These are phyloP conservation scores for Taiozyma sp. DNA, from an alignment of 1,139 yeast species.

Conservation along the genomic window DNA sequence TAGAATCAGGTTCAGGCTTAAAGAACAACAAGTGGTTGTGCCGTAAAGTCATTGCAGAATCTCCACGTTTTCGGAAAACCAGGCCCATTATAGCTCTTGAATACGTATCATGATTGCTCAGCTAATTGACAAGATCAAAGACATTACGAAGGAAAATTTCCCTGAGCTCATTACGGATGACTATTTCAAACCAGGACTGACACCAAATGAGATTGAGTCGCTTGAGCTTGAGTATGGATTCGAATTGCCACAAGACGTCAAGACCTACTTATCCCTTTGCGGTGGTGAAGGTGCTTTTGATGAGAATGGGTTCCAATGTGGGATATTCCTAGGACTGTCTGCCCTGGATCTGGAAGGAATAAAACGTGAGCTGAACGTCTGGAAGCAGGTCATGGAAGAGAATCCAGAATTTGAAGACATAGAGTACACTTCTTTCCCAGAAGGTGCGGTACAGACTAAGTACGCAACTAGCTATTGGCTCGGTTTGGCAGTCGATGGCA, in stretches of 20 bases:
- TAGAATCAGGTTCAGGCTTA: too few relatives aligned
- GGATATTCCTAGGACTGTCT: constrained; percentile 9
- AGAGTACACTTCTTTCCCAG: constrained; percentile 33
- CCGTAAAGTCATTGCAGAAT: too few relatives aligned
- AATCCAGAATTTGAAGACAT: constrained; percentile 8
- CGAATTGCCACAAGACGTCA: constrained; percentile 10
- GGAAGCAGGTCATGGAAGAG: constrained; percentile 13
- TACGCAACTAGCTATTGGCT: constrained; percentile 55
- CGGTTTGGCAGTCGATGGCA: constrained; percentile 52
- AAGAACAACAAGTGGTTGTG: too few relatives aligned
- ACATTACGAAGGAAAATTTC: not conserved
- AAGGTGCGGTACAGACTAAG: constrained; percentile 48
- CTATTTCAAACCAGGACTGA: constrained; percentile 2
- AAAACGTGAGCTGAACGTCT: constrained; percentile 9
- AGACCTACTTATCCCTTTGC: constrained; percentile 4
- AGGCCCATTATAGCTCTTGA: too few relatives aligned
- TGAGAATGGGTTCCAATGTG: constrained; percentile 1
- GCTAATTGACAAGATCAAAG: not conserved
- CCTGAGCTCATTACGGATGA: not conserved
- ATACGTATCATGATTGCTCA: not conserved
- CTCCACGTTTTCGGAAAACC: too few relatives aligned
- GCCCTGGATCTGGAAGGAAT: constrained; percentile 10
- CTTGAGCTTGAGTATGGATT: constrained; percentile 4
- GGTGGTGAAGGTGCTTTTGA: constrained; percentile 9
- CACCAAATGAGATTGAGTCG: constrained; percentile 1